A percentile compares a stretch with the other conserved stretches of the same genome.
phyloP scores from a whole-genome alignment of 2,329 filamentous ascomycete genomes.

The Alternaria ventricosa region DNA sequence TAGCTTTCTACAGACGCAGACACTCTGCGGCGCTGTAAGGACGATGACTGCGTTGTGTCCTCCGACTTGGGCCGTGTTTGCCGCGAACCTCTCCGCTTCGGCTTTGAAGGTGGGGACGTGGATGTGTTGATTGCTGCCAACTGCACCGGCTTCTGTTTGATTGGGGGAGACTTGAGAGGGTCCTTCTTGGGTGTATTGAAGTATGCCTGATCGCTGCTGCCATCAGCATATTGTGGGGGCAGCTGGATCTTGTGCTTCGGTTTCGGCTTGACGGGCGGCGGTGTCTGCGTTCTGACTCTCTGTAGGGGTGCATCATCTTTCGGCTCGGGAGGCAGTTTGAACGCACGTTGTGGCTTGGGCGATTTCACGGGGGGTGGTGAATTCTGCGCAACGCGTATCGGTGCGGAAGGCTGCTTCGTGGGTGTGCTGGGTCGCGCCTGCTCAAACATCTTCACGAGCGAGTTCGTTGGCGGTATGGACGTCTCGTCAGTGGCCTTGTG shows the following conservation, averaged over 20 bases:
- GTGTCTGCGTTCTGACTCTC: slow-evolving; percentile 28
- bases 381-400: slow-evolving; percentile 27
- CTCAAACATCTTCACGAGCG: slow-evolving; percentile 74
- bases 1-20: slow-evolving; percentile 37
- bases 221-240: slow-evolving; percentile 22
- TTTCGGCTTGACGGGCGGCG: slow-evolving; percentile 40
- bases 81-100: slow-evolving; percentile 24
- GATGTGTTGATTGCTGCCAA: slow-evolving; percentile 28
- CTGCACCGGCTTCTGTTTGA: slow-evolving; percentile 35
- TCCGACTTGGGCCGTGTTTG: slow-evolving; percentile 31
- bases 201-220: slow-evolving; percentile 16
- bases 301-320: slow-evolving; percentile 23
- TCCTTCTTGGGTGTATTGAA: slow-evolving; percentile 29
- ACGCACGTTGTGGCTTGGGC: slow-evolving; percentile 51
- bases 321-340: slow-evolving; percentile 39
- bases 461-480: slow-evolving; percentile 67
- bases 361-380: slow-evolving; percentile 47
- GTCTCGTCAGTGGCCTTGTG: slow-evolving; percentile 59
- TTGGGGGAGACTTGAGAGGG: slow-evolving; percentile 31
- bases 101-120: slow-evolving; percentile 23
- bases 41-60: slow-evolving; percentile 27
- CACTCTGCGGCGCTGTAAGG: slow-evolving; percentile 24
- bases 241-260: slow-evolving; percentile 34
- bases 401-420: slow-evolving; percentile 15
- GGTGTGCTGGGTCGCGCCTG: slow-evolving; percentile 47